Evolutionary conservation across 78 protist species (phyloP).

Genomic region (Dictyostelium brefeldianum): DNA sequence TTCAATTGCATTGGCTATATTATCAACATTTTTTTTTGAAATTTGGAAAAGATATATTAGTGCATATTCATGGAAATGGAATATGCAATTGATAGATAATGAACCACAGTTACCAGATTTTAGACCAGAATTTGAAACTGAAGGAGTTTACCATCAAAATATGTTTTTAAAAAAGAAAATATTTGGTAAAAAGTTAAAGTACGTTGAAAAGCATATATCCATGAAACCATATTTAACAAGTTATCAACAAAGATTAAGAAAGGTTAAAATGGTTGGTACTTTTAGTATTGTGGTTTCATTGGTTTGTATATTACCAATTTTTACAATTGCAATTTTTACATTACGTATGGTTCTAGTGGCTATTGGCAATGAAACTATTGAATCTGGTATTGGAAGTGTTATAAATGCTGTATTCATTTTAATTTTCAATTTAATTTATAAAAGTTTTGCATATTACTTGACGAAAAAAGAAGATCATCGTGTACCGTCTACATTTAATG

Average conservation of each 20-base stretch:
- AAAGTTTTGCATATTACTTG: not conserved
- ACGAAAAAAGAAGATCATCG: slow-evolving; percentile 35
- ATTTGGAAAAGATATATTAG: slow-evolving; percentile 36
- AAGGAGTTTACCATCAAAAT: slow-evolving; percentile 24
- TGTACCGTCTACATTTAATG: not conserved
- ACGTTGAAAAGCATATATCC: not conserved
- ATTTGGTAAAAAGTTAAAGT: not conserved
- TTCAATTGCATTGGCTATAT: slow-evolving; percentile 21
- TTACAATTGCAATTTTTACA: slow-evolving; percentile 25
- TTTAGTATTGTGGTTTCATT: not conserved
- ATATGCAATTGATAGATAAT: slow-evolving; percentile 13
- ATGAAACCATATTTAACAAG: not conserved
- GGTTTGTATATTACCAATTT: slow-evolving; percentile 4
- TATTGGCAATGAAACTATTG: not conserved
- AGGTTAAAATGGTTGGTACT: not conserved
- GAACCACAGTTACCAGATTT: slow-evolving; percentile 18
- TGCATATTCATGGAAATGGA: slow-evolving; percentile 50
- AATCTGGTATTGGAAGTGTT: slow-evolving; percentile 15
- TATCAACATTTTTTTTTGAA: slow-evolving; percentile 51
- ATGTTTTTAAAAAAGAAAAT: not conserved
- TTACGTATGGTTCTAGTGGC: not conserved
- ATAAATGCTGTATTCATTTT: slow-evolving; percentile 22
- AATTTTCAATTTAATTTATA: slow-evolving; percentile 33
- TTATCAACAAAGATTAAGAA: not conserved
- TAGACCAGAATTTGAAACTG: not conserved